Percentiles rank a stretch among this genome's conserved stretches.
Conservation (phyloP, 768 basidiomycete genomes). For the Suillus luteus region DNA sequence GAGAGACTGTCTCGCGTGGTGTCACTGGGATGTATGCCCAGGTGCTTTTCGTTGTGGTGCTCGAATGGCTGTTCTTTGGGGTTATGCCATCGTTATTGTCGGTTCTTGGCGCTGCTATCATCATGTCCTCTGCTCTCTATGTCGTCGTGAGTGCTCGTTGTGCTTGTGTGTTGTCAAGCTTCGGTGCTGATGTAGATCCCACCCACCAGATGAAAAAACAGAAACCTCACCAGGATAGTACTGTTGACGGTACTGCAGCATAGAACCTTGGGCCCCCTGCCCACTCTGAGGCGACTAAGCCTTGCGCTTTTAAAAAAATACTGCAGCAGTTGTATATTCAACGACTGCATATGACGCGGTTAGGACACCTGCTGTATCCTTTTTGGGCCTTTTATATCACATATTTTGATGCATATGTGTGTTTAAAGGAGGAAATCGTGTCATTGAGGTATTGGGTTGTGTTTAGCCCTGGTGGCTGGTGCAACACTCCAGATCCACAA, state of each 20-base stretch:
- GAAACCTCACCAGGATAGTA: background rate
- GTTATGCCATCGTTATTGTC: conserved; percentile 58
- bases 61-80: conserved; percentile 68
- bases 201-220: background rate
- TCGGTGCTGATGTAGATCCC: background rate
- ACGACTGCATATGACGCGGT: background rate
- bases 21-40: conserved; percentile 62
- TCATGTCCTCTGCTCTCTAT: conserved; percentile 62
- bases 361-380: background rate
- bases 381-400: background rate
- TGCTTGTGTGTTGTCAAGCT: background rate
- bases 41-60: conserved; percentile 63
- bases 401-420: background rate
- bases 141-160: conserved; percentile 53
- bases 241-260: too few species aligned
- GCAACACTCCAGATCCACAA: background rate
- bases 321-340: background rate
- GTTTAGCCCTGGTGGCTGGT: background rate
- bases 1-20: conserved; percentile 64
- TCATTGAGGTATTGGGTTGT: background rate
- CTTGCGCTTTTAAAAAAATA: background rate
- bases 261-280: background rate
- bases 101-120: conserved; percentile 63
- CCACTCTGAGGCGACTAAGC: background rate
- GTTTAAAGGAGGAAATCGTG: background rate